Conservation (phyloP, 257 asterid species). For the Phtheirospermum japonicum region DNA sequence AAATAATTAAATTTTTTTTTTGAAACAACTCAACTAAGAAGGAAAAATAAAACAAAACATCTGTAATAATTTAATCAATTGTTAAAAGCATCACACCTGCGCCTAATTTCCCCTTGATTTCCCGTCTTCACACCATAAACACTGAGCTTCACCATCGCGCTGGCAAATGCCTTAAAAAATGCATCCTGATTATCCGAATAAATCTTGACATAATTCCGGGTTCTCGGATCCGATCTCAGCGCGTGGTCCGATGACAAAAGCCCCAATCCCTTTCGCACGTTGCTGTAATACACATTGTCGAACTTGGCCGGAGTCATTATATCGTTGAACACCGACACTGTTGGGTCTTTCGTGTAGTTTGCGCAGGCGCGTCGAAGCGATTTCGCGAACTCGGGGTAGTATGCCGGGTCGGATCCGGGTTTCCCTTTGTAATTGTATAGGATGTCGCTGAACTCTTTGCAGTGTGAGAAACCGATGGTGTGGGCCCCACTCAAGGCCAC, state of each 20-base stretch:
- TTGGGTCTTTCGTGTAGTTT: conserved; percentile 53
- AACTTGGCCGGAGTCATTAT: conserved; percentile 67
- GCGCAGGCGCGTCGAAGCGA: conserved; percentile 60
- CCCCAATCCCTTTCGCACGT: conserved; percentile 66
- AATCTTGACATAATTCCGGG: conserved; percentile 47
- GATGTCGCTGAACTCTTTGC: conserved; percentile 74
- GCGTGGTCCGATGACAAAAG: conserved; percentile 64
- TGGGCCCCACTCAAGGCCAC: conserved; percentile 90
- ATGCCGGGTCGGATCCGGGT: conserved; percentile 57
- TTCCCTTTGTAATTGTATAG: conserved; percentile 58
- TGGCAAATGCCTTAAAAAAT: conserved; percentile 68
- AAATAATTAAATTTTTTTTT: conserved; percentile 21
- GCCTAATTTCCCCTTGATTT: conserved; percentile 73
- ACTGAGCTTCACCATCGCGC: conserved; percentile 84
- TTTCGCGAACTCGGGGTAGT: conserved; percentile 63
- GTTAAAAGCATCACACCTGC: conserved; percentile 84
- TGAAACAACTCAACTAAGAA: conserved; percentile 20
- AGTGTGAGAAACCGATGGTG: conserved; percentile 93
- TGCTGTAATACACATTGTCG: conserved; percentile 67
- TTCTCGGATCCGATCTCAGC: conserved; percentile 56
- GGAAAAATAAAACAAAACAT: neutral
- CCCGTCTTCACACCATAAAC: conserved; percentile 63
- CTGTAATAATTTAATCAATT: conserved; percentile 26
- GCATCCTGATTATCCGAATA: conserved; percentile 54
- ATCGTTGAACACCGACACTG: conserved; percentile 79